phyloP scores from a whole-genome alignment of 768 basidiomycete genomes.

The Gymnopilus dilepis region DNA sequence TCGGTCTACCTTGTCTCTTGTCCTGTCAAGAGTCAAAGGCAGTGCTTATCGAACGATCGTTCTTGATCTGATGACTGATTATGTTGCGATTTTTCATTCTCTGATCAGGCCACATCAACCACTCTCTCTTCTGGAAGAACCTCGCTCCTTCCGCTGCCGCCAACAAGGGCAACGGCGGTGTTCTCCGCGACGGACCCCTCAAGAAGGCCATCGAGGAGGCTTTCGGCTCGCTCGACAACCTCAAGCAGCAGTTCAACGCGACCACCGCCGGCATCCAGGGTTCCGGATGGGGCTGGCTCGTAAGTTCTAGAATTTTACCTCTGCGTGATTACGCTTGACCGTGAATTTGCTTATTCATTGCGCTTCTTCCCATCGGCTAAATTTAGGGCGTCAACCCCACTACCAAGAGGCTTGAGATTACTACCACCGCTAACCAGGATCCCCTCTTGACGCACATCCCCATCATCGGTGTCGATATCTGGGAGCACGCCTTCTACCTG shows the following conservation, averaged over 20 bases:
- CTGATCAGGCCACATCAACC: slow-evolving; percentile 86
- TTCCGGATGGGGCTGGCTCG: slow-evolving; percentile 97
- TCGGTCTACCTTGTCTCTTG: neutral
- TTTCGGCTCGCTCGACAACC: slow-evolving; percentile 73
- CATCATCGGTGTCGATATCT: slow-evolving; percentile 91
- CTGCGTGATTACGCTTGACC: neutral
- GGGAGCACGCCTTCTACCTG: slow-evolving; percentile 97
- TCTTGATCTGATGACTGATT: neutral
- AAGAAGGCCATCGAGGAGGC: slow-evolving; percentile 63
- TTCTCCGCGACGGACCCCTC: slow-evolving; percentile 64
- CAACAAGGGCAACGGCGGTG: slow-evolving; percentile 65
- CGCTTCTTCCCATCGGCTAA: slow-evolving; percentile 1
- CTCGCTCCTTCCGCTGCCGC: slow-evolving; percentile 66
- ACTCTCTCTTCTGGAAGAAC: slow-evolving; percentile 97
- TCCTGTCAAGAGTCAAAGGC: neutral
- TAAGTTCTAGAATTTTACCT: slow-evolving; percentile 45
- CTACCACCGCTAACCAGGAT: slow-evolving; percentile 96
- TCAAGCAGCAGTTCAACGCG: slow-evolving; percentile 86
- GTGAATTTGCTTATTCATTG: neutral
- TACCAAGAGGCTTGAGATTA: slow-evolving; percentile 79
- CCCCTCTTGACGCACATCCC: slow-evolving; percentile 79
- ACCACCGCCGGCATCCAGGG: slow-evolving; percentile 89
- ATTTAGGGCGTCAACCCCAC: slow-evolving; percentile 70
- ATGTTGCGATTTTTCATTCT: slow-evolving; percentile 4
- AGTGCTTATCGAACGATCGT: slow-evolving; percentile 23